Percentiles rank a stretch among this genome's conserved stretches.
Evolutionary conservation across 2,329 filamentous ascomycete genomes (phyloP).

Genomic region (Chrysoporthe puriensis): DNA sequence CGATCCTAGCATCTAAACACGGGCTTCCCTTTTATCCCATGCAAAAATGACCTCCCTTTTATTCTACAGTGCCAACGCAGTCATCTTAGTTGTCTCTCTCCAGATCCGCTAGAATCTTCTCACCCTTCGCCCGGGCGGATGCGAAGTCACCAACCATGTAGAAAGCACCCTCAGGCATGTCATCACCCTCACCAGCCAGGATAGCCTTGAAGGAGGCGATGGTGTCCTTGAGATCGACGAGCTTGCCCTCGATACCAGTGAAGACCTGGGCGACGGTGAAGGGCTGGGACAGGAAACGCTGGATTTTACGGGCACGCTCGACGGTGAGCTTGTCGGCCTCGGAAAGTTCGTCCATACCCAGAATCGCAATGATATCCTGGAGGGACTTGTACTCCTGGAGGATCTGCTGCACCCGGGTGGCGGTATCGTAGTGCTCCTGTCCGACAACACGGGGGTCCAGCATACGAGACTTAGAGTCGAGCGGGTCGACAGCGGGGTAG

Average conservation of each 20-base stretch:
- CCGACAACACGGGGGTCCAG: conserved; percentile 98
- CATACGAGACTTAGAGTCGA: conserved; percentile 99
- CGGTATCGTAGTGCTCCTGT: conserved; percentile 95
- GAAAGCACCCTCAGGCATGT: conserved; percentile 90
- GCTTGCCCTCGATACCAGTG: conserved; percentile 92
- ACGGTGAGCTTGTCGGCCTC: conserved; percentile 99
- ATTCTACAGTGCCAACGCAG: conserved; percentile 36
- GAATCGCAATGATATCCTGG: conserved; percentile 99
- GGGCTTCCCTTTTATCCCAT: conserved; percentile 44
- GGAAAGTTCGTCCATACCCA: conserved; percentile 99
- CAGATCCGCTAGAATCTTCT: conserved; percentile 98
- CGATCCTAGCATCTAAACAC: conserved; percentile 64
- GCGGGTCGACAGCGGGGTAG: conserved; percentile 99
- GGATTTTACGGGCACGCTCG: conserved; percentile 99
- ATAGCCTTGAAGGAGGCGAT: conserved; percentile 98
- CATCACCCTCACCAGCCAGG: conserved; percentile 91
- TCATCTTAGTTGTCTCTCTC: conserved; percentile 58
- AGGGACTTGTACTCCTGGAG: conserved; percentile 99
- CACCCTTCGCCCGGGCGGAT: conserved; percentile 92
- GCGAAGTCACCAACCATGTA: conserved; percentile 99
- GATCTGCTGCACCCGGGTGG: conserved; percentile 96
- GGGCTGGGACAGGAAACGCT: conserved; percentile 99
- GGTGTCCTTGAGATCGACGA: conserved; percentile 98
- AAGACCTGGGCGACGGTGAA: conserved; percentile 87
- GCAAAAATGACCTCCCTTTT: conserved; percentile 35